Conservation (phyloP, 2,329 filamentous ascomycete genomes). For the Fusarium sp. region DNA sequence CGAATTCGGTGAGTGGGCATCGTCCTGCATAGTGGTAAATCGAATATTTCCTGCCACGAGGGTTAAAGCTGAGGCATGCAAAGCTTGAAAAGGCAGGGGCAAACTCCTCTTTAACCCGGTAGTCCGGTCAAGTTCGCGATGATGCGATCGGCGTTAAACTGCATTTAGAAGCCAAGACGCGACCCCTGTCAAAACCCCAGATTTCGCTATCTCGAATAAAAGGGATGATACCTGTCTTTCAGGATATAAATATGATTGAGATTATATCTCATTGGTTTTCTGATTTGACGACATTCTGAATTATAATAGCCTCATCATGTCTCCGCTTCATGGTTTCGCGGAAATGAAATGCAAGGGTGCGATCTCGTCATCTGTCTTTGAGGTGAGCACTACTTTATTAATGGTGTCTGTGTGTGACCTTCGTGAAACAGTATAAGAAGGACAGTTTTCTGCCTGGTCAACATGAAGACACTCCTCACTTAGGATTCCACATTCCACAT, state of each 20-base stretch:
- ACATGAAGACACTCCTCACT: neutral
- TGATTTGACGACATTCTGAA: slow-evolving; percentile 20
- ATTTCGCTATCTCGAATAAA: neutral
- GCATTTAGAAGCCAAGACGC: slow-evolving; percentile 19
- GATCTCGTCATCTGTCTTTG: slow-evolving; percentile 6
- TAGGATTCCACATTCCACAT: neutral
- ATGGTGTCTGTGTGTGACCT: neutral
- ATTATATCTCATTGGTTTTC: slow-evolving; percentile 6
- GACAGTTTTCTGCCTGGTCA: neutral
- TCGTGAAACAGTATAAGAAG: neutral
- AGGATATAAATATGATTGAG: neutral
- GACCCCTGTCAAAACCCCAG: slow-evolving; percentile 15
- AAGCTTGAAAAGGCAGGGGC: neutral
- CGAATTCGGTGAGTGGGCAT: slow-evolving; percentile 14
- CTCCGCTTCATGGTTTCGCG: neutral
- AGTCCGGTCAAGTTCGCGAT: neutral
- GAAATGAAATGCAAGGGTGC: neutral
- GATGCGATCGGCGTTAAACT: slow-evolving; percentile 17
- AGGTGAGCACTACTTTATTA: neutral
- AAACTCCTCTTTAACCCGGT: neutral
- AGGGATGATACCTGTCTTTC: neutral
- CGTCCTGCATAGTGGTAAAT: neutral
- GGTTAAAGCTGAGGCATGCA: neutral
- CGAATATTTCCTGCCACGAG: neutral
- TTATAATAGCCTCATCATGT: slow-evolving; percentile 18